Evolutionary conservation across 2,329 filamentous ascomycete genomes (phyloP).

Genomic region (Fusarium pseudocircinatum): DNA sequence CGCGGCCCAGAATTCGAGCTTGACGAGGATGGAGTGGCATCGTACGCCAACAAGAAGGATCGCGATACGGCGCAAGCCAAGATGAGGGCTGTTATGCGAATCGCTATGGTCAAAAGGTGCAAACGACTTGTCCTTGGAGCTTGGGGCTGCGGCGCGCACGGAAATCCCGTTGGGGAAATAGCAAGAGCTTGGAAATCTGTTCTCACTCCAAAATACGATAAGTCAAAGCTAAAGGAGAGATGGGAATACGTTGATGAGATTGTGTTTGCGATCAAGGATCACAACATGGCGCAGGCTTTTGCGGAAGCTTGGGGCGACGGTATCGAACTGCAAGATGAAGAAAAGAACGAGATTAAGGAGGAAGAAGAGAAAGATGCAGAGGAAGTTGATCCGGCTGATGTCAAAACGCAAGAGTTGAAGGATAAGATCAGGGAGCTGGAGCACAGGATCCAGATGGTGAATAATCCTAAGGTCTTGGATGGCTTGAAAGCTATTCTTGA

Average conservation of each 20-base stretch:
- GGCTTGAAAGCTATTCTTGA: constrained; percentile 16
- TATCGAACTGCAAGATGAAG: not conserved
- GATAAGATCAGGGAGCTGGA: constrained; percentile 33
- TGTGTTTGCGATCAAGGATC: constrained; percentile 67
- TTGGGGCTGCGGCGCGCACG: constrained; percentile 72
- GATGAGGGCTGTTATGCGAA: constrained; percentile 66
- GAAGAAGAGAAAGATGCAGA: not conserved
- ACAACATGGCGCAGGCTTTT: constrained; percentile 62
- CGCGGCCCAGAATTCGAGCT: constrained; percentile 63
- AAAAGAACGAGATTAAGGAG: fast-evolving
- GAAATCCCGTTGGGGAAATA: constrained; percentile 68
- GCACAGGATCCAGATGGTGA: constrained; percentile 7
- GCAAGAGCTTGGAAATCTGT: constrained; percentile 61
- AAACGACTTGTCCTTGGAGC: constrained; percentile 67
- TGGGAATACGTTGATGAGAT: constrained; percentile 52
- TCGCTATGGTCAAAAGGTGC: constrained; percentile 57
- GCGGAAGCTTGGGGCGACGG: constrained; percentile 56
- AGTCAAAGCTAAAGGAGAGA: constrained; percentile 29
- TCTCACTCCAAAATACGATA: constrained; percentile 34
- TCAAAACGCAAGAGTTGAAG: constrained; percentile 14
- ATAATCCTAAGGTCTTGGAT: constrained; percentile 19
- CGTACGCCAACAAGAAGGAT: constrained; percentile 58
- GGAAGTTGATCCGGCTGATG: not conserved
- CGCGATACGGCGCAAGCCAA: constrained; percentile 61
- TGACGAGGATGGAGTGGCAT: constrained; percentile 44